Evolutionary conservation across 352 stramenopile genomes (phyloP).

Genomic region (Phytophthora capsici): DNA sequence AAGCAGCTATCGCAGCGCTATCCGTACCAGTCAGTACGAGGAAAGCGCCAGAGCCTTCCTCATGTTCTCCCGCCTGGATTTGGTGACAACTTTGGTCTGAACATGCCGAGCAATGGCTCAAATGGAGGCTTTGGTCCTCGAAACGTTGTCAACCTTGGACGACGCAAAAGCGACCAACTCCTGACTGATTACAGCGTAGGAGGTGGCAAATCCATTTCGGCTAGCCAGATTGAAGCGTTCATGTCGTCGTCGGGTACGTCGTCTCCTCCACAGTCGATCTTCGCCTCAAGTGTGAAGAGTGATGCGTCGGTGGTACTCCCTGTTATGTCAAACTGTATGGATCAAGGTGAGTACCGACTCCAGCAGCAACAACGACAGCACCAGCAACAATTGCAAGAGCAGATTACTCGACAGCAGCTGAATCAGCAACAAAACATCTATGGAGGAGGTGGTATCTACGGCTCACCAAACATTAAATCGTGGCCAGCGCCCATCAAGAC

Average conservation of each 20-base stretch:
- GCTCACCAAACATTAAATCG: slow-evolving; percentile 16
- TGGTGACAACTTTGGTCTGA: slow-evolving; percentile 26
- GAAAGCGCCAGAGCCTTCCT: slow-evolving; percentile 55
- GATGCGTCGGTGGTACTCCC: slow-evolving; percentile 43
- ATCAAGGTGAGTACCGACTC: slow-evolving; percentile 36
- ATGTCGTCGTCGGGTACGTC: slow-evolving; percentile 28
- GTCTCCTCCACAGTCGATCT: slow-evolving; percentile 21
- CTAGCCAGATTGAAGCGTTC: slow-evolving; percentile 35
- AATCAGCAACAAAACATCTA: slow-evolving; percentile 32
- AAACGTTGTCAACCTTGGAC: slow-evolving; percentile 13
- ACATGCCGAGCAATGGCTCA: background rate
- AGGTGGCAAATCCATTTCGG: slow-evolving; percentile 13
- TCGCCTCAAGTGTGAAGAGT: slow-evolving; percentile 30
- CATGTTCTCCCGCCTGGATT: slow-evolving; percentile 41
- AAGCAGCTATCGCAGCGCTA: slow-evolving; percentile 34
- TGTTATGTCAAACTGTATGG: slow-evolving; percentile 31
- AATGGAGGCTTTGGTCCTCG: slow-evolving; percentile 20
- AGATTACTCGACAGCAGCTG: slow-evolving; percentile 22
- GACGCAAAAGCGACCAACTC: slow-evolving; percentile 46
- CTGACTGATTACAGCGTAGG: slow-evolving; percentile 24
- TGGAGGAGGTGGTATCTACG: slow-evolving; percentile 10
- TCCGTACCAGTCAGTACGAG: slow-evolving; percentile 25
- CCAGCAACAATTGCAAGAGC: slow-evolving; percentile 29
- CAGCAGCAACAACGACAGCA: slow-evolving; percentile 21
- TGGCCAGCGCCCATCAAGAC: slow-evolving; percentile 25